Base-by-base conservation (phyloP, 1,139 yeast genomes). In the Sugiyamaella grinbergsii region DNA sequence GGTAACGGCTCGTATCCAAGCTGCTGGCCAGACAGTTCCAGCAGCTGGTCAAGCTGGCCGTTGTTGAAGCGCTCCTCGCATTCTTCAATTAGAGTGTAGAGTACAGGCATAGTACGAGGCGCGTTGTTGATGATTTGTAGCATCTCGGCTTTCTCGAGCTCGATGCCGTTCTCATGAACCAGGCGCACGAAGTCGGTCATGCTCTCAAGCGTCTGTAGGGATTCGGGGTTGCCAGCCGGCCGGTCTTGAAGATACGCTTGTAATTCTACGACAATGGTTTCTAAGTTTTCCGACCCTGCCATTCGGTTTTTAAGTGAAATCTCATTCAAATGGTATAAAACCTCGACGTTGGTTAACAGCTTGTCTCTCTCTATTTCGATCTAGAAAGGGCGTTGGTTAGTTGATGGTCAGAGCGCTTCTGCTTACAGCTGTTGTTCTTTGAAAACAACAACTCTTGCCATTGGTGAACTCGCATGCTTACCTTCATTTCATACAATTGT, bases 41-140 rank as follows among this genome's bases (percentile, higher is more conserved):
- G 36, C 15, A 61, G 15, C 3, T 31, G 38, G 7, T 60, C 52
- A 16, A 54, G 76, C 52, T 81, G 77, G 1, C 80, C 85, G 53
- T 83, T 86, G 18, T 74, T 70, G 61, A 89, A 84, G 58, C 98
- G 74, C 58, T 80, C 83, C 59, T 91, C 98, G 67, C 96, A 91
- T 66, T 93, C 98, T 63, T 93, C 98, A 2, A 93, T 82, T 38
- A 91, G 73, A 0, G 93, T 76, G 66, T 82, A 89, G 51, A 93
- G 74, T 37, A 81, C 84, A 3, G 90, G 96, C 75, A 88, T 71
- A 2, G 90, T 80, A 44, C 84, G 73, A 0, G 98, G 98, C 37
- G 90, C 76, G 4, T 82, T 74, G 67, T 93, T 91, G 53, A 90
- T 77, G 32, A 93, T 80, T 68, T 91, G 97, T 37, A 93, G 72